Evolutionary conservation across 2,329 filamentous ascomycete species (phyloP).

Genomic region (Diaporthe vexans): DNA sequence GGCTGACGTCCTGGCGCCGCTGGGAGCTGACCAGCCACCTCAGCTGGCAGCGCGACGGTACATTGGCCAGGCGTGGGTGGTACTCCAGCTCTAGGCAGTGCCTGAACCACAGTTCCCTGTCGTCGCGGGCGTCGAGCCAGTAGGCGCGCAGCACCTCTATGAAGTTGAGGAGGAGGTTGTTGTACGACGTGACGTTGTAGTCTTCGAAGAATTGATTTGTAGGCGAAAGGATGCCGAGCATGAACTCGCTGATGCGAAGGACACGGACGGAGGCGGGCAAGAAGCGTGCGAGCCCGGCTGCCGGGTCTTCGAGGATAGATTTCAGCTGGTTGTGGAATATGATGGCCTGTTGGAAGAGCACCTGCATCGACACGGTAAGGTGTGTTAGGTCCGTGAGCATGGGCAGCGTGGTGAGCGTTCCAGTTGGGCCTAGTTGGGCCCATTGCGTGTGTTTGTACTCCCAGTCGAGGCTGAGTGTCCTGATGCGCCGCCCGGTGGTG

Average conservation of each 20-base stretch:
- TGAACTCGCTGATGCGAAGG: constrained; percentile 19
- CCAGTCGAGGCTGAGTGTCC: constrained; percentile 18
- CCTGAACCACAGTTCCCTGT: constrained; percentile 29
- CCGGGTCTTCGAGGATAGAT: not conserved
- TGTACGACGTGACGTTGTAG: not conserved
- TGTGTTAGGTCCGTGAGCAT: constrained; percentile 11
- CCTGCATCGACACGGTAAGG: constrained; percentile 20
- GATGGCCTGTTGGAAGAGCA: not conserved
- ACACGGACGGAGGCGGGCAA: constrained; percentile 1
- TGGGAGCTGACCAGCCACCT: constrained; percentile 13
- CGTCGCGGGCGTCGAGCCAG: constrained; percentile 5
- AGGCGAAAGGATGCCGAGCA: not conserved
- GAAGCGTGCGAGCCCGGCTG: not conserved
- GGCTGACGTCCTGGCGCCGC: constrained; percentile 5
- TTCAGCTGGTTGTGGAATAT: not conserved
- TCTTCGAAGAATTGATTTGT: not conserved
- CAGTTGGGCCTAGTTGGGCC: not conserved
- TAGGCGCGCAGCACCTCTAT: not conserved
- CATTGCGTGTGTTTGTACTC: not conserved
- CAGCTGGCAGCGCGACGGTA: not conserved
- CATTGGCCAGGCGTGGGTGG: not conserved
- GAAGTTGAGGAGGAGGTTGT: not conserved
- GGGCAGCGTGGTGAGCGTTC: not conserved
- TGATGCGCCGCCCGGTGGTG: not conserved
- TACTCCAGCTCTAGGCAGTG: not conserved